Conservation (phyloP, 2,329 filamentous ascomycete genomes). For the Cyphellophora attinorum region DNA sequence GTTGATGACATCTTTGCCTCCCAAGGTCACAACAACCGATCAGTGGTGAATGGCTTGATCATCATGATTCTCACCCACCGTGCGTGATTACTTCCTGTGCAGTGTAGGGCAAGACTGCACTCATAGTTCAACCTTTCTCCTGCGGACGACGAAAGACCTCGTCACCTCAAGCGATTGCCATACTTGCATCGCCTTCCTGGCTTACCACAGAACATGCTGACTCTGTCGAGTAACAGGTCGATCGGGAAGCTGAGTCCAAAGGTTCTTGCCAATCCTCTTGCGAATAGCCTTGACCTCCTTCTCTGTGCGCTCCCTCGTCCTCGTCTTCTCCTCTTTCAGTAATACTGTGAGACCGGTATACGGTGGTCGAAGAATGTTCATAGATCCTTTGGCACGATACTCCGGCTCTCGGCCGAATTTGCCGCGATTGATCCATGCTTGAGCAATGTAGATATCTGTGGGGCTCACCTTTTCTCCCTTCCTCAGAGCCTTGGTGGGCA, state of each 20-base stretch:
- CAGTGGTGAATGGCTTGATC: too few species aligned
- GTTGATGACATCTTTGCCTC: too few species aligned
- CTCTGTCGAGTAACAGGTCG: conserved; percentile 73
- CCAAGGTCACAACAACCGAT: too few species aligned
- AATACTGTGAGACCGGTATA: conserved; percentile 68
- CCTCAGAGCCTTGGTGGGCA: conserved; percentile 57
- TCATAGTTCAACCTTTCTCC: too few species aligned
- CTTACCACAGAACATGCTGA: conserved; percentile 85
- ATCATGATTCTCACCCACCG: too few species aligned
- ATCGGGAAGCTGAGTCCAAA: conserved; percentile 84
- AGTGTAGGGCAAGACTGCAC: too few species aligned
- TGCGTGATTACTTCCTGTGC: too few species aligned
- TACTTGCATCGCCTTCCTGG: too few species aligned
- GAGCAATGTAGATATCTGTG: conserved; percentile 77
- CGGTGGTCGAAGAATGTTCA: conserved; percentile 59
- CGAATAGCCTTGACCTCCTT: conserved; percentile 68
- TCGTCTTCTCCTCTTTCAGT: conserved; percentile 87
- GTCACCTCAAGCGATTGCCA: too few species aligned
- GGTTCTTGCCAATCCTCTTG: conserved; percentile 56
- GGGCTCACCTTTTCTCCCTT: conserved; percentile 61
- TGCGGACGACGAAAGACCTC: too few species aligned
- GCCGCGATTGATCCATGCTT: conserved; percentile 85
- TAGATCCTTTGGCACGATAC: conserved; percentile 65
- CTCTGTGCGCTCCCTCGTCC: conserved; percentile 71
- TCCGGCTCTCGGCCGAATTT: conserved; percentile 52